Evolutionary conservation across 202 grass and related monocot genomes (phyloP).

Genomic region (Setaria viridis): DNA sequence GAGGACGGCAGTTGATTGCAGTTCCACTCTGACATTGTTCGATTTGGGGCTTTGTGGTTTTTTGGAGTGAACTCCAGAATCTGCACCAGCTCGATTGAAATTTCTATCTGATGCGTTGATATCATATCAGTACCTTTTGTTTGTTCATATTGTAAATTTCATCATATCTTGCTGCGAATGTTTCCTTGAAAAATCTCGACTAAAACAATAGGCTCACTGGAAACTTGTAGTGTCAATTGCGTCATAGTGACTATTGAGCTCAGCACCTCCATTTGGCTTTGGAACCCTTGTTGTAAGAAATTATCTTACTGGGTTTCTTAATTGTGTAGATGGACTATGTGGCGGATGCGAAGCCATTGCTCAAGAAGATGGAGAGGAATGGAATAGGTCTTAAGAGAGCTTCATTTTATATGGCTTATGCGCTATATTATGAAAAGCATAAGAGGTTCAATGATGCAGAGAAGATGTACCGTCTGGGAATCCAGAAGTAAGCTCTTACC

Average conservation of each 20-base stretch:
- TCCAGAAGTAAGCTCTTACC: slow-evolving; percentile 68
- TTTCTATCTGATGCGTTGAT: not conserved
- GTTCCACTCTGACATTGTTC: not conserved
- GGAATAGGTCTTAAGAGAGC: slow-evolving; percentile 79
- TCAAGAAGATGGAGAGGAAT: slow-evolving; percentile 87
- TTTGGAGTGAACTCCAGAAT: not conserved
- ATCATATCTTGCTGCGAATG: not conserved
- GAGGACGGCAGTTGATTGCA: not conserved
- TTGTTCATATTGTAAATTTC: not conserved
- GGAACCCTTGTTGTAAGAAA: not conserved
- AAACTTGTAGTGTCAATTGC: not conserved
- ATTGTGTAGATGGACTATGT: slow-evolving; percentile 87
- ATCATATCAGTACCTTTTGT: not conserved
- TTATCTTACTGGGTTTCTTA: not conserved
- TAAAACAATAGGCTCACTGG: not conserved
- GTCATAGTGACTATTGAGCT: not conserved
- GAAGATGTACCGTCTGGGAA: slow-evolving; percentile 76
- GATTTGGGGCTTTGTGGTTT: not conserved
- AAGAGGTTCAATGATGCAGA: slow-evolving; percentile 66
- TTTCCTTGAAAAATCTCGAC: not conserved
- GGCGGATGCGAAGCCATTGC: slow-evolving; percentile 76
- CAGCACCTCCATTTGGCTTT: not conserved
- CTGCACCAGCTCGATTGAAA: not conserved
- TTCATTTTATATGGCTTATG: slow-evolving; percentile 87
- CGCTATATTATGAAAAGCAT: slow-evolving; percentile 93